Base-by-base conservation (phyloP, 225 moss, liverwort and hornwort genomes). In the Ulota crispa region DNA sequence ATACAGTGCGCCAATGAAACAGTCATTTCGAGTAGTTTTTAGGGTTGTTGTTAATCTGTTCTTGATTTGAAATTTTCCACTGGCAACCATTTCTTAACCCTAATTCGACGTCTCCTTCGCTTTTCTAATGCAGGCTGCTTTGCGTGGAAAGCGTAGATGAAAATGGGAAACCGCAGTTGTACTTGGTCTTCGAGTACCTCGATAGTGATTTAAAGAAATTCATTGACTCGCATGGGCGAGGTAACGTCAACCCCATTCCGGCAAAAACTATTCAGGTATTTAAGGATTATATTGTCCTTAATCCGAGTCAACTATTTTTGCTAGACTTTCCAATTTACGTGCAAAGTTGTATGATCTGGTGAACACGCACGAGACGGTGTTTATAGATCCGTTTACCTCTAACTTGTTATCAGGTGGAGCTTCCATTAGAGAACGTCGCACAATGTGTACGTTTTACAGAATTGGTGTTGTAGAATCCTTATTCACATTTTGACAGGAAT, bases 111-210 rank as follows among this genome's bases (percentile, higher is more conserved):
- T 21, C 56, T 30, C 52, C 26, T 66, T 36, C 18, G 47, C 26
- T 16, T 31, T 73, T 74, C 70, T 36, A 55, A 56, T 37, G 77
- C 84, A 90, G 90, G 80, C 78, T 90, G 82, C 82, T 90, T 20
- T 86, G 82, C 61, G 90, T 90, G 79, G 90, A 90, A 82, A 86
- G 86, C 57, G 80, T 90, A 18, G 86, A 86, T 70, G 82, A 90
- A 82, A 90, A 88, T 65, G 88, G 88, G 31, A 90, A 90, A 77
- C 84, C 90, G 11, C 86, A 86, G 69, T 62, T 90, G 32, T 90
- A 90, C 72, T 78, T 90, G 82, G 88, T 90, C n/a, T 90, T 90
- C 57, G 90, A 90, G 80, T 90, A 90, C 67, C 86, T 90, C 37
- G 90, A 90, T 63, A 86, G 82, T 55, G 90, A 90, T 80, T 80